These are phyloP conservation scores for Sarcocystis neurona DNA, from an alignment of 169 alveolate genomes.

Conservation along the genomic window DNA sequence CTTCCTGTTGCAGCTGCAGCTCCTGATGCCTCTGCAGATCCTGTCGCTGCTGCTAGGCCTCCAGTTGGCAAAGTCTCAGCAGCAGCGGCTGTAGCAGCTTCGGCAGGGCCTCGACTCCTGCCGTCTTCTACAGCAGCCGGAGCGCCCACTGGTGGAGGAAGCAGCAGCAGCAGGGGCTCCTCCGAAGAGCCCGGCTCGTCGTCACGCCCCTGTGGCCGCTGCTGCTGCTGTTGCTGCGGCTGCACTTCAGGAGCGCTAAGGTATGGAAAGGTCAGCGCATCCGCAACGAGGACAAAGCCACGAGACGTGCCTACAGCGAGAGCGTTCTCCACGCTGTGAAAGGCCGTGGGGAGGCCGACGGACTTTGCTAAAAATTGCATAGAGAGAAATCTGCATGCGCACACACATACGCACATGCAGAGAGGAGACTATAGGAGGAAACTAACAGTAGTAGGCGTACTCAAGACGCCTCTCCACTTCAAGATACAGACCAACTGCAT, in stretches of 20 bases:
- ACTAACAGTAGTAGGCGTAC: neutral
- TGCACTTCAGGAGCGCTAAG: no score
- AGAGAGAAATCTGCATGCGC: constrained; percentile 5
- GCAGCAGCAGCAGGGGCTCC: constrained; percentile 7
- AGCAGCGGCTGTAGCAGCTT: neutral
- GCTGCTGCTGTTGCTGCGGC: no score
- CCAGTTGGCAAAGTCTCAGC: no score
- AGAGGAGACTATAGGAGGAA: neutral
- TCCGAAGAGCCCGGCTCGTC: neutral
- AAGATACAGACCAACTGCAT: neutral
- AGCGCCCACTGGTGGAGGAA: neutral
- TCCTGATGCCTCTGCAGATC: neutral
- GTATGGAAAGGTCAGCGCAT: neutral
- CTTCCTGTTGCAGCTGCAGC: neutral
- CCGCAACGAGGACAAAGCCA: neutral
- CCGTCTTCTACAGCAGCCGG: neutral
- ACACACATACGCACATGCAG: neutral
- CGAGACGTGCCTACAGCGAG: constrained; percentile 18
- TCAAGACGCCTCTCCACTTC: neutral
- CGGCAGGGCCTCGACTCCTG: neutral
- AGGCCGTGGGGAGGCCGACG: constrained; percentile 23
- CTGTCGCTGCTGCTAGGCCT: neutral
- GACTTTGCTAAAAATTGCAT: neutral
- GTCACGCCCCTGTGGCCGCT: no score
- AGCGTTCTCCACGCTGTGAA: neutral